Evolutionary conservation across 805 yeast species (phyloP).

Genomic region (Kazachstania martiniae): DNA sequence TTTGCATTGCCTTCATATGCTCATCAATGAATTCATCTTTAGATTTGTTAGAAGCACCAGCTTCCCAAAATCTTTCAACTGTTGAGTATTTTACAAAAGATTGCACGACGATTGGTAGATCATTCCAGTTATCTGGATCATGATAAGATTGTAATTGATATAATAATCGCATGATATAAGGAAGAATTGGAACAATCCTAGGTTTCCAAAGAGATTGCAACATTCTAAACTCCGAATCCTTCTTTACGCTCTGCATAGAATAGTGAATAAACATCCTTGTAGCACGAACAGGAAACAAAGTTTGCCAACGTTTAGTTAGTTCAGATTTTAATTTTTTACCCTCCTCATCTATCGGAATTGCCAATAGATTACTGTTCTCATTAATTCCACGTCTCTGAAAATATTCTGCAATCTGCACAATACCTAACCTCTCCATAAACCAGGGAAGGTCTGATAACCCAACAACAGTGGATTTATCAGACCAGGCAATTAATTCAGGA

Average conservation of each 20-base stretch:
- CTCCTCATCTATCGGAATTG: constrained; percentile 80
- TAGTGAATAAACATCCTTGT: constrained; percentile 92
- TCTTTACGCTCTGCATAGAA: constrained; percentile 82
- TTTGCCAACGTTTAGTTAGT: constrained; percentile 84
- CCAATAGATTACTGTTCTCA: constrained; percentile 61
- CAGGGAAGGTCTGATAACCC: constrained; percentile 85
- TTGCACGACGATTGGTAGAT: constrained; percentile 80
- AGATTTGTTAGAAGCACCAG: constrained; percentile 89
- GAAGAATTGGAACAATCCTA: constrained; percentile 80
- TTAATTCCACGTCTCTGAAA: constrained; percentile 75
- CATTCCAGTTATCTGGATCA: constrained; percentile 85
- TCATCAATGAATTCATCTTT: constrained; percentile 92
- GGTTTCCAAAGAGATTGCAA: constrained; percentile 83
- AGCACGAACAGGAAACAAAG: constrained; percentile 89
- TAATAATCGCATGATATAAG: constrained; percentile 77
- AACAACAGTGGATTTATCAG: constrained; percentile 79
- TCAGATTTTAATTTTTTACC: constrained; percentile 69
- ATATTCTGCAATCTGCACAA: constrained; percentile 85
- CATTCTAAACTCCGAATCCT: constrained; percentile 56
- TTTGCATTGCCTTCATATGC: constrained; percentile 85
- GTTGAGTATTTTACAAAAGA: constrained; percentile 84
- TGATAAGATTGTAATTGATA: constrained; percentile 91
- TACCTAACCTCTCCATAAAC: constrained; percentile 97
- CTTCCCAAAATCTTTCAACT: constrained; percentile 96
- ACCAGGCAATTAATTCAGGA: constrained; percentile 88